phyloP scores from a whole-genome alignment of 179 eudicot species.

The Sideroxylon spinosum region DNA sequence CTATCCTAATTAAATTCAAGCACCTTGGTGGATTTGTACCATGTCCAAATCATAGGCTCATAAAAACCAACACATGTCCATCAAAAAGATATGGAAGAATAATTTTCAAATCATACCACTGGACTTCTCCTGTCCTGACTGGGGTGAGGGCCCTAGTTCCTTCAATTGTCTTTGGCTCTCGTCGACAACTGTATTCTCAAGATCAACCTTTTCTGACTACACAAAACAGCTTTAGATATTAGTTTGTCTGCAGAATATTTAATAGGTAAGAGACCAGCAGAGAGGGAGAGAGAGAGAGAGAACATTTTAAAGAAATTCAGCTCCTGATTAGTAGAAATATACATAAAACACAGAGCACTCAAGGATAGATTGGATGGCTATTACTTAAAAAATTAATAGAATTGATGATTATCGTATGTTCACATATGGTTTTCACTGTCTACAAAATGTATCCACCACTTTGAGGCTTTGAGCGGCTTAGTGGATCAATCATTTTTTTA shows the following conservation, averaged over 20 bases:
- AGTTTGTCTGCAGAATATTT: background rate
- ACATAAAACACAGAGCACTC: background rate
- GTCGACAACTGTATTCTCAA: slow-evolving; percentile 96
- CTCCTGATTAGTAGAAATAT: background rate
- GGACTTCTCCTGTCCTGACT: slow-evolving; percentile 60
- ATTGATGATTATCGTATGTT: background rate
- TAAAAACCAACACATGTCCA: background rate
- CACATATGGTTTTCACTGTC: background rate
- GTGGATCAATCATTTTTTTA: background rate
- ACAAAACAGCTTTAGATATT: slow-evolving; percentile 8
- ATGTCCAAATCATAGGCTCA: background rate
- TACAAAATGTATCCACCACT: background rate
- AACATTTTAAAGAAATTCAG: background rate
- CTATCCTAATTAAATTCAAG: background rate
- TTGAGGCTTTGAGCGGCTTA: background rate
- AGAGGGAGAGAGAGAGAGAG: background rate
- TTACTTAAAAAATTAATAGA: background rate
- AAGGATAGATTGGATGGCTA: background rate
- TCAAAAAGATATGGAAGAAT: background rate
- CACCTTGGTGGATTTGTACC: background rate
- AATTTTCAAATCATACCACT: slow-evolving; percentile 48
- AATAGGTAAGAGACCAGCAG: too few relatives aligned
- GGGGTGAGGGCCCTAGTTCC: slow-evolving; percentile 52
- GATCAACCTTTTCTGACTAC: slow-evolving; percentile 94
- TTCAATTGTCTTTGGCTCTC: slow-evolving; percentile 83